Evolutionary conservation across 1,284 basidiomycete genomes (phyloP), one percentile per base, ranked within the genome.

Genomic region (Porodaedalea pini): DNA sequence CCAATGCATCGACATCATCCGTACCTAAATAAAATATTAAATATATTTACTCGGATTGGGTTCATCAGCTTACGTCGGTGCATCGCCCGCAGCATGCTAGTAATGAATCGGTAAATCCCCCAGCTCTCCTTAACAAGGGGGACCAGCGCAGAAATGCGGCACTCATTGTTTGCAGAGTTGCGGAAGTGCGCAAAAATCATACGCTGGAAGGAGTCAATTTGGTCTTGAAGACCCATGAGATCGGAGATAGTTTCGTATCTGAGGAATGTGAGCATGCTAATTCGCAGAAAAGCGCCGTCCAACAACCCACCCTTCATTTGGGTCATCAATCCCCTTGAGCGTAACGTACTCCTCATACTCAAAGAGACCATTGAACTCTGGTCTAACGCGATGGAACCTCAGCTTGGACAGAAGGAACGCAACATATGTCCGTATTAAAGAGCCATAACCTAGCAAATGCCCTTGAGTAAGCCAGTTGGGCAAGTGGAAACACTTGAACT

Each of bases 301-400:
- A 27, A 23, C 55, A 21, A 71, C 86, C 63, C 70, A 96, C 93
- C 94, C 94, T 78, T 98, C 94, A 69, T 98, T 97, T 7, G 94
- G 94, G 76, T 98, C 94, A 70, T 97, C 93, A 63, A 98, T 96
- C 45, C 92, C 93, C 72, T 96, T 95, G 65, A 98, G 76, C 21
- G 91, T 93, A 64, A 98, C 86, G 71, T 98, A 98, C 73, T 98
- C 94, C 68, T 97, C 94, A 66, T 98, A 98, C 72, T 98, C 94
- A 68, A 97, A 97, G 15, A 97, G 75, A 23, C 94, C 94, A 72
- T 97, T 97, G 75, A 98, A 98, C 70, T 97, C 94, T 1, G 92
- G 90, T 66, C 95, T 85, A 48, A 95, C 78, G 29, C 92, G 87
- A 71, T 98, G 95, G 75, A 97, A 98, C 48, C 93, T 82, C 44